These are phyloP conservation scores for Arabis hirsuta DNA, from an alignment of 345 rosid genomes.

Conservation along the genomic window DNA sequence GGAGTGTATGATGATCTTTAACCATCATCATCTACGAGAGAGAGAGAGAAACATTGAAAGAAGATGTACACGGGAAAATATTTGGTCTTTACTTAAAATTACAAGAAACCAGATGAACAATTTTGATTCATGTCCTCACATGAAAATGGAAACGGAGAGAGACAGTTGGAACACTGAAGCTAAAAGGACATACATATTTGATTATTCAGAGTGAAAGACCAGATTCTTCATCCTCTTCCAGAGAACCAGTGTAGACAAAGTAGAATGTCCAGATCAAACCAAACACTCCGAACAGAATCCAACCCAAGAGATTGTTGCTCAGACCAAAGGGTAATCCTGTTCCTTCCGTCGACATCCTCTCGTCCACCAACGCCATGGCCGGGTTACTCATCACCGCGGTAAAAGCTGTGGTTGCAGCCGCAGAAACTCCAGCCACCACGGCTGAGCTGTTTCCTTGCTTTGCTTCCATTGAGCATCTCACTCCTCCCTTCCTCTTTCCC, in stretches of 20 bases:
- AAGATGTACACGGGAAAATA: conserved; percentile 30
- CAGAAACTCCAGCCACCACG: conserved; percentile 49
- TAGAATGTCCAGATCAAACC: conserved; percentile 85
- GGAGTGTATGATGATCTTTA: not conserved
- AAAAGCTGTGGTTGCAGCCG: conserved; percentile 54
- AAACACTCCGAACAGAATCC: conserved; percentile 89
- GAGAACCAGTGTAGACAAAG: conserved; percentile 61
- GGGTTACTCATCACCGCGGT: conserved; percentile 68
- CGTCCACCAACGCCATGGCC: conserved; percentile 89
- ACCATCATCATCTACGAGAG: not conserved
- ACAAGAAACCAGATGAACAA: conserved; percentile 36
- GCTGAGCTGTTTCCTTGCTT: conserved; percentile 36
- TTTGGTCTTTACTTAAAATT: conserved; percentile 30
- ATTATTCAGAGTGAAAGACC: conserved; percentile 75
- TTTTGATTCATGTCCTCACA: conserved; percentile 34
- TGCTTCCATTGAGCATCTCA: conserved; percentile 60
- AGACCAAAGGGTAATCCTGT: conserved; percentile 91
- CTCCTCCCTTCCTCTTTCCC: conserved; percentile 59
- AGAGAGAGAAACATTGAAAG: not conserved
- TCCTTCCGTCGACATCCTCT: conserved; percentile 88
- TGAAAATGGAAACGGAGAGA: conserved; percentile 21
- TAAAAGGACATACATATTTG: not conserved
- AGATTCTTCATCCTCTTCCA: conserved; percentile 87
- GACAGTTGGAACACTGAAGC: conserved; percentile 10
- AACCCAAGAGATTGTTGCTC: conserved; percentile 94